Conservation (phyloP, 805 yeast genomes). For the Pichia heedii region DNA sequence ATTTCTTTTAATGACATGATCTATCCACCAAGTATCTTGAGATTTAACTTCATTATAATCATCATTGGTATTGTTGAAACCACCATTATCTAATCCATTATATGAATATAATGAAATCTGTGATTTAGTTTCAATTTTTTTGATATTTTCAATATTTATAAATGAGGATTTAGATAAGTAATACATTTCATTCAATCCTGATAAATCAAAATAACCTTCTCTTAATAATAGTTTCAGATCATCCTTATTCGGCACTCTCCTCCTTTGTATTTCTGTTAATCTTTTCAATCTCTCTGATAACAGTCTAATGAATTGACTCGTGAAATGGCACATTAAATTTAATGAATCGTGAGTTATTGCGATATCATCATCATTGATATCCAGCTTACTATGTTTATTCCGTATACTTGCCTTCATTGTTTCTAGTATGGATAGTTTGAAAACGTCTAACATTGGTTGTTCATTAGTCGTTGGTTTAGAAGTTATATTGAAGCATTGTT, state of each 20-base stretch:
- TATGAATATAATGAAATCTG: neutral
- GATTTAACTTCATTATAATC: constrained; percentile 2
- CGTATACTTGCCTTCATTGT: constrained; percentile 2
- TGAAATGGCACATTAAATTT: constrained; percentile 13
- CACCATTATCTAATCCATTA: constrained; percentile 1
- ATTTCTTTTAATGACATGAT: constrained; percentile 8
- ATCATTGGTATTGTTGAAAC: constrained; percentile 5
- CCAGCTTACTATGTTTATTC: neutral
- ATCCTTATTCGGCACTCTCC: constrained; percentile 41
- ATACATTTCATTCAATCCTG: constrained; percentile 28
- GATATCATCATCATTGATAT: neutral
- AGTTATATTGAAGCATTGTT: neutral
- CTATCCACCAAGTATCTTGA: constrained; percentile 9
- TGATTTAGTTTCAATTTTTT: constrained; percentile 7
- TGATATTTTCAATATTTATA: neutral
- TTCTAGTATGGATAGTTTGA: neutral
- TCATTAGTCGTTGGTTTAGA: neutral
- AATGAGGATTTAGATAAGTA: constrained; percentile 1
- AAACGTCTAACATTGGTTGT: constrained; percentile 3
- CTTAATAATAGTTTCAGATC: constrained; percentile 41
- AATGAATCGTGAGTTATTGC: neutral
- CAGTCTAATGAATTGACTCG: constrained; percentile 29
- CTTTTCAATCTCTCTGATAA: constrained; percentile 37
- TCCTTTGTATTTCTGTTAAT: constrained; percentile 50
- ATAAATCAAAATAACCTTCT: constrained; percentile 33